Evolutionary conservation across 768 basidiomycete species (phyloP).

Genomic region (Chalciporus sphaerocephalus): DNA sequence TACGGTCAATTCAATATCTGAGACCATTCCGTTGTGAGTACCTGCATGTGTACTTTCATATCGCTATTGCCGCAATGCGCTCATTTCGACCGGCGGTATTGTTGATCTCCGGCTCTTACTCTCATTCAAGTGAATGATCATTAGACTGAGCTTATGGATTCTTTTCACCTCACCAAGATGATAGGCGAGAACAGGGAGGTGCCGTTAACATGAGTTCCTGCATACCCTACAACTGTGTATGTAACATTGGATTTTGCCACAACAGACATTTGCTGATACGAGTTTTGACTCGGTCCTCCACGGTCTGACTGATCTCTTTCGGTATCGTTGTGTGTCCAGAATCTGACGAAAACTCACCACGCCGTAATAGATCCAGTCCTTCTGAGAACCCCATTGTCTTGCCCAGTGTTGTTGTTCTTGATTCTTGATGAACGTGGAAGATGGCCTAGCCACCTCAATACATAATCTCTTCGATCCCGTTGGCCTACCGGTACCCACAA

Average conservation of each 20-base stretch:
- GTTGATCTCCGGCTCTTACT: neutral
- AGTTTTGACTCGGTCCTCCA: too few relatives aligned
- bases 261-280: too few relatives aligned
- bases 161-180: neutral
- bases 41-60: neutral
- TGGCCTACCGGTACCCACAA: neutral
- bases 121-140: neutral
- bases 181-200: too few relatives aligned
- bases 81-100: neutral
- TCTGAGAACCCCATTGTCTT: slow-evolving; percentile 21
- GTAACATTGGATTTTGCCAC: too few relatives aligned
- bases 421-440: slow-evolving; percentile 10
- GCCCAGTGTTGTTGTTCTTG: slow-evolving; percentile 1
- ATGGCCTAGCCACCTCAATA: neutral
- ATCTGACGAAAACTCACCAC: slow-evolving; percentile 8
- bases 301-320: neutral
- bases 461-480: neutral
- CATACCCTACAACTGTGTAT: too few relatives aligned
- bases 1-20: slow-evolving; percentile 9
- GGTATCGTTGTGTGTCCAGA: slow-evolving; percentile 1
- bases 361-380: slow-evolving; percentile 8
- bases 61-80: neutral
- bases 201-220: too few relatives aligned
- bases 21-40: slow-evolving; percentile 5
- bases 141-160: neutral